Evolutionary conservation across 2,329 filamentous ascomycete genomes (phyloP).

Genomic region (Cercospora citrullina): DNA sequence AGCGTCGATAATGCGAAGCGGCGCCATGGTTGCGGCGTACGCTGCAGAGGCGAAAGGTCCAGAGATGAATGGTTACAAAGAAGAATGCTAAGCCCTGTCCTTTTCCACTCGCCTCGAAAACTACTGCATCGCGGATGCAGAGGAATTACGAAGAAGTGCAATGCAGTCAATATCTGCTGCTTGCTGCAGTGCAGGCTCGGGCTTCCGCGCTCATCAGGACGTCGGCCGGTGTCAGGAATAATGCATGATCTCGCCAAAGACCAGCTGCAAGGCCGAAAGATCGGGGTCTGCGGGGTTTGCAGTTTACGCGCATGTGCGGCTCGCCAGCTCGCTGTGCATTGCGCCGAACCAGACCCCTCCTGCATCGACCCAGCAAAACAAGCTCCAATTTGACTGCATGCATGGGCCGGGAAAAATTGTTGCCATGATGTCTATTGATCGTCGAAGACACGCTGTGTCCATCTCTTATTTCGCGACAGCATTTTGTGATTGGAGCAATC

Average conservation of each 20-base stretch:
- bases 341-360: constrained; percentile 16
- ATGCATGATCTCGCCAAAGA: neutral
- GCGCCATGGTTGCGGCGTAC: constrained; percentile 2
- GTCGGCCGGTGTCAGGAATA: neutral
- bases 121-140: neutral
- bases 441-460: constrained; percentile 9
- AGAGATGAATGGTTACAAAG: neutral
- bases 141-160: neutral
- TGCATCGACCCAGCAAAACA: constrained; percentile 4
- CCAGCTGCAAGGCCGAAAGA: neutral
- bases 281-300: constrained; percentile 1
- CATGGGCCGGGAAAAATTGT: constrained; percentile 1
- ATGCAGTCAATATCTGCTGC: neutral
- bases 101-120: constrained; percentile 2
- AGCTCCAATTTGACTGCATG: neutral
- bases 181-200: constrained; percentile 8
- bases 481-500: neutral
- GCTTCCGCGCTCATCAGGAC: neutral
- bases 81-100: neutral
- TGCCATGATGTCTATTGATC: constrained; percentile 13
- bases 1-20: constrained; percentile 68
- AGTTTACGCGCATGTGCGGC: neutral
- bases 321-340: constrained; percentile 17
- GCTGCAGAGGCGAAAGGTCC: neutral
- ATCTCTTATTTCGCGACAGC: neutral